Conservation (phyloP, 2,329 filamentous ascomycete species). For the Epichloe sp. region DNA sequence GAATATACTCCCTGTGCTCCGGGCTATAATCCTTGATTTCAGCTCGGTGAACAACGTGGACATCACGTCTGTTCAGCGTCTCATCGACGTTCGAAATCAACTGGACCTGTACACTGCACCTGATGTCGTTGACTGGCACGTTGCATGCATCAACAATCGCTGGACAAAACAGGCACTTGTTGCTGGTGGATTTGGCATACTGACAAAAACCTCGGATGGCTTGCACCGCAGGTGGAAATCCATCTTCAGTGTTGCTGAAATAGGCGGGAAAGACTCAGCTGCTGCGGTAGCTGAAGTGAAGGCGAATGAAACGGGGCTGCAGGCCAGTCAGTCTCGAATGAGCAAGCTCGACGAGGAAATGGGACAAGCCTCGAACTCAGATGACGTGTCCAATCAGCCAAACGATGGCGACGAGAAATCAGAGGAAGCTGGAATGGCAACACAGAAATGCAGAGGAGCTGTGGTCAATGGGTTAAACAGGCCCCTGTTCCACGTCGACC, state of each 20-base stretch:
- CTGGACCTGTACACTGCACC: conserved; percentile 75
- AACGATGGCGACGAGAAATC: conserved; percentile 29
- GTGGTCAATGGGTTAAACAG: conserved; percentile 76
- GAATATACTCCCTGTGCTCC: conserved; percentile 52
- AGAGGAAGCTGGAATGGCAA: conserved; percentile 8
- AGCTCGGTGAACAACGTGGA: conserved; percentile 90
- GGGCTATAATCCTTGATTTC: conserved; percentile 89
- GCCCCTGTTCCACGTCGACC: conserved; percentile 86
- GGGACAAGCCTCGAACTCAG: conserved; percentile 15
- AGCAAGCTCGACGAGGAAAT: conserved; percentile 22
- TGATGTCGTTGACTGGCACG: conserved; percentile 83
- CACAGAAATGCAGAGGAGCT: conserved; percentile 37
- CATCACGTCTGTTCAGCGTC: conserved; percentile 78
- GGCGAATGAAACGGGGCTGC: conserved; percentile 34
- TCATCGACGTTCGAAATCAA: conserved; percentile 91
- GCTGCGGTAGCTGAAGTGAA: conserved; percentile 53
- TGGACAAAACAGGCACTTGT: conserved; percentile 90
- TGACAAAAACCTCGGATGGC: conserved; percentile 35
- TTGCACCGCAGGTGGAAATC: conserved; percentile 68
- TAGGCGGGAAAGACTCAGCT: conserved; percentile 58
- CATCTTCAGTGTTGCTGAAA: conserved; percentile 88
- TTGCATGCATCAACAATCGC: conserved; percentile 76
- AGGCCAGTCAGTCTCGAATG: conserved; percentile 3
- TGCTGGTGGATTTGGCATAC: conserved; percentile 79
- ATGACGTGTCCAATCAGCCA: not conserved